Evolutionary conservation across 805 yeast genomes (phyloP), one percentile per base, ranked within the genome.

Genomic region (Cyberlindnera euphorbiae): DNA sequence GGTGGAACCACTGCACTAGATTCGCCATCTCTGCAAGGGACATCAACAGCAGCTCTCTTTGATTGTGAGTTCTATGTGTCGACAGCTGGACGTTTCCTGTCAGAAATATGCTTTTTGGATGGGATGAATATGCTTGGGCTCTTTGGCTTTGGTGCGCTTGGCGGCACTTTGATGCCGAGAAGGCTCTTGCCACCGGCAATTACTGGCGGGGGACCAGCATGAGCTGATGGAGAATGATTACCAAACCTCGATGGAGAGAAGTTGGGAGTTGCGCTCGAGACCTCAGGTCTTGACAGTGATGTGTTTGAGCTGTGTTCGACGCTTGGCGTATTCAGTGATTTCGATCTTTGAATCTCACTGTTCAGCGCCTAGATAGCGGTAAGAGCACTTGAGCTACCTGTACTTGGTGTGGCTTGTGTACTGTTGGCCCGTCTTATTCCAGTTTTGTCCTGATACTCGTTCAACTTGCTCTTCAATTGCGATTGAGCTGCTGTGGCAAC

Each of bases 71-170:
- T 32, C 16, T 27, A 6, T 6, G n/a, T 9, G 10, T 25, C 38
- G n/a, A 23, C 12, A 4, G 38, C 15, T 15, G 32, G 15, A 33
- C 46, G 41, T 25, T 39, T 45, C 28, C 36, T 40, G 19, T 32
- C 44, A 10, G 35, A 12, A 17, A 11, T 9, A 2, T 35, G 28
- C 6, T 26, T 22, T 25, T 33, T 35, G 2, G 45, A 23, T 17
- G 45, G 48, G 5, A 44, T 15, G 32, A 41, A 44, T 12, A 38
- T 31, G n/a, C 28, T 36, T 14, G 36, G 33, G 3, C 25, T 8
- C 27, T 35, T 32, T n/a, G 18, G n/a, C 12, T 19, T 13, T 8
- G 17, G 26, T 12, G 39, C 27, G 5, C 19, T 24, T 8, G 7
- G 15, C 23, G 39, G 38, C 5, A 28, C 17, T 13, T 39, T 36